Conservation (phyloP, 1,284 basidiomycete species). For the Malassezia vespertilionis region DNA sequence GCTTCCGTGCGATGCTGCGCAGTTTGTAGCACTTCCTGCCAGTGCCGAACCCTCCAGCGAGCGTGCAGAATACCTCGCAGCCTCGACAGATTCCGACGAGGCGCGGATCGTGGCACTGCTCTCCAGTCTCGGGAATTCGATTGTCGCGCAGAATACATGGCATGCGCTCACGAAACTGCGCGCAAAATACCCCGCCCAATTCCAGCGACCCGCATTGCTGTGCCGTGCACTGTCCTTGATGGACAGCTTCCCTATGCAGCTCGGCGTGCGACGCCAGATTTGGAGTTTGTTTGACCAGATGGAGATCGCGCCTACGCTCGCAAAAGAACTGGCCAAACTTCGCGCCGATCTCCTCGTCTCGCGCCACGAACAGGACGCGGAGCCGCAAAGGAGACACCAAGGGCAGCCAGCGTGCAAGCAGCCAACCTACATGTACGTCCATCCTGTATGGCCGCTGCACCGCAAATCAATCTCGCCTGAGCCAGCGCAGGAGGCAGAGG, state of each 20-base stretch:
- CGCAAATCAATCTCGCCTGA: no score
- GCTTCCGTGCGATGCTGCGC: no score
- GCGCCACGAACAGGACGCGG: no score
- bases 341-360: no score
- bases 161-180: conserved; percentile 51
- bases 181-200: conserved; percentile 40
- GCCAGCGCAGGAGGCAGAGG: not conserved
- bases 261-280: conserved; percentile 75
- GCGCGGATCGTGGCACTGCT: conserved; percentile 79
- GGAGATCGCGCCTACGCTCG: no score
- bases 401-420: no score
- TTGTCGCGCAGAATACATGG: conserved; percentile 58
- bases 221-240: conserved; percentile 32
- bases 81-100: conserved; percentile 58
- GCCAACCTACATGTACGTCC: no score
- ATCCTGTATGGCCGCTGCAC: no score
- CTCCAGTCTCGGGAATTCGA: conserved; percentile 86
- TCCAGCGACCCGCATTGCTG: conserved; percentile 27
- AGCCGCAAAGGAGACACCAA: no score
- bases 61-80: conserved; percentile 6
- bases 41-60: no score
- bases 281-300: conserved; percentile 71
- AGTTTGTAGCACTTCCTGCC: no score
- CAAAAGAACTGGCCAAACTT: no score
- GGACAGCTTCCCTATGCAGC: conserved; percentile 58